Percentiles rank a stretch among this genome's conserved stretches.
phyloP scores from a whole-genome alignment of 441 rosid species.

The Pelargonium citronellum region DNA sequence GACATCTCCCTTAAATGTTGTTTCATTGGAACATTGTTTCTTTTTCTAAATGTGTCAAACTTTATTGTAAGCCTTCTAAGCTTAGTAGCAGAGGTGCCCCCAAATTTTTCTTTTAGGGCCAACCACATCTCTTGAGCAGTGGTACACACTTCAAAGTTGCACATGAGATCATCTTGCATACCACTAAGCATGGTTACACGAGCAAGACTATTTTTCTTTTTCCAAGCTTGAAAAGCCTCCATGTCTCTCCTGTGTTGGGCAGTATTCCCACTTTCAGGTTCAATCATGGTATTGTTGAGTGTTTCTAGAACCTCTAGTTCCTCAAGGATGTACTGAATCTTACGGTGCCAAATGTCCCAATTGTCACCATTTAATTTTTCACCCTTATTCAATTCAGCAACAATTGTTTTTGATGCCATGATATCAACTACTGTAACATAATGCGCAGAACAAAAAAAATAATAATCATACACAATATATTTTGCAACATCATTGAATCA shows the following conservation, averaged over 20 bases:
- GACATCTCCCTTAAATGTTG: background rate
- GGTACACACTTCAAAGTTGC: background rate
- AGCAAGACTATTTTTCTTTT: background rate
- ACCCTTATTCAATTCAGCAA: background rate
- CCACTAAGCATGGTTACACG: background rate
- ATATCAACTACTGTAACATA: background rate
- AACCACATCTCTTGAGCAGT: background rate
- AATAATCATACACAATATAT: background rate
- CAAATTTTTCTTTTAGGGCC: conserved; percentile 1
- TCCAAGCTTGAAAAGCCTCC: background rate
- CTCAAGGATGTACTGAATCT: background rate
- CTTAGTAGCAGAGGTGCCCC: background rate
- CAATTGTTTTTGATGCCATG: background rate
- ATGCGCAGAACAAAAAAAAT: background rate
- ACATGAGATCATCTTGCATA: background rate
- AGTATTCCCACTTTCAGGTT: background rate
- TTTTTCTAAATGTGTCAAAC: background rate
- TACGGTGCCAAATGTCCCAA: conserved; percentile 6
- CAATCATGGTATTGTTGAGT: background rate
- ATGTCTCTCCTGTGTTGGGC: background rate
- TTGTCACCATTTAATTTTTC: conserved; percentile 3
- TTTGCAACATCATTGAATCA: background rate
- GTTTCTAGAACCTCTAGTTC: conserved; percentile 3
- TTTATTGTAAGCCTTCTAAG: background rate
- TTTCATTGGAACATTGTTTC: background rate